Evolutionary conservation across 2,329 filamentous ascomycete genomes (phyloP).

Genomic region (Pseudonectria foliicola): DNA sequence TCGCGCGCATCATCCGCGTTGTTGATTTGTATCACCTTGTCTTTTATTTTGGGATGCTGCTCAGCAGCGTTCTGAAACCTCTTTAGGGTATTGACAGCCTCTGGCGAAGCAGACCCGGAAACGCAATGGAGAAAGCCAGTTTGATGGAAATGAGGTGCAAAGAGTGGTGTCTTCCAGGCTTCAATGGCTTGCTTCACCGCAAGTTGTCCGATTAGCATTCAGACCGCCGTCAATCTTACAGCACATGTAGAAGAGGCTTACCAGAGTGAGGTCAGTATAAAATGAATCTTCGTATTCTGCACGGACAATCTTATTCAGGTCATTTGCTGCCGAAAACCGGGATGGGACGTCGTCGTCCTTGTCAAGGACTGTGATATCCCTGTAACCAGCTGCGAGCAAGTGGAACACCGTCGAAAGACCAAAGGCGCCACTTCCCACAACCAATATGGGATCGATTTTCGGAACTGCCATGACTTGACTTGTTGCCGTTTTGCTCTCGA

Average conservation of each 20-base stretch:
- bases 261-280: constrained; percentile 47
- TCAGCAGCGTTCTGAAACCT: constrained; percentile 34
- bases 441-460: constrained; percentile 24
- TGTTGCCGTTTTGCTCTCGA: too few relatives aligned
- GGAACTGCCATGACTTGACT: constrained; percentile 15
- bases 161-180: constrained; percentile 45
- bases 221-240: too few relatives aligned
- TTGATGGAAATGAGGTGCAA: constrained; percentile 43
- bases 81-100: constrained; percentile 39
- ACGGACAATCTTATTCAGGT: constrained; percentile 55
- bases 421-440: constrained; percentile 41
- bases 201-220: too few relatives aligned
- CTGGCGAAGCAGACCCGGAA: constrained; percentile 38
- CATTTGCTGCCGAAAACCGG: constrained; percentile 45
- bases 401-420: constrained; percentile 44
- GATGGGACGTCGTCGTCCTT: constrained; percentile 33
- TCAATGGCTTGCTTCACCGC: constrained; percentile 41
- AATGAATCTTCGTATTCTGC: constrained; percentile 52
- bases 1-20: constrained; percentile 32
- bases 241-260: too few relatives aligned
- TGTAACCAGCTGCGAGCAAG: constrained; percentile 36
- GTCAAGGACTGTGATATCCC: constrained; percentile 41
- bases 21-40: constrained; percentile 32
- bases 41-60: constrained; percentile 31
- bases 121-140: constrained; percentile 38